Base-by-base conservation (phyloP, 192 early-diverging fungal species). In the Dissophora ornata region DNA sequence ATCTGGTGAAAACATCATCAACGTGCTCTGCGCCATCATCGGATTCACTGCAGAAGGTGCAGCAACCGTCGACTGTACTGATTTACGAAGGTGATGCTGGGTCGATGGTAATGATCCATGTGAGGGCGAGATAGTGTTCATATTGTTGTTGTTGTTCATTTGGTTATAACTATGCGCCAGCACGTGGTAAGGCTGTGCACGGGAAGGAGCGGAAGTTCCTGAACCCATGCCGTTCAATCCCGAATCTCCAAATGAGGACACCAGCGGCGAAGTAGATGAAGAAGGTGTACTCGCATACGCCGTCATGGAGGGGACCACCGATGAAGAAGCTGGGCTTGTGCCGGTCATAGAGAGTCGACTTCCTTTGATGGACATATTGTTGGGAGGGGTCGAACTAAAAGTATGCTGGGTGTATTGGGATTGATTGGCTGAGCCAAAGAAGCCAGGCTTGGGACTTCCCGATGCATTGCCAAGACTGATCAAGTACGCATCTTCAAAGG, bases 401-500 rank as follows among this genome's bases (percentile, higher is more conserved):
- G 63, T 67, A 9, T 66, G 78, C 30, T 80, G 68, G 1, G 42
- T 38, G 44, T 59, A 41, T 25, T 62, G 63, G 1, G 63, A 36
- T 12, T 44, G 55, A 25, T 40, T 67, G 22, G 62, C 45, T 1
- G 67, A 44, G 7, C 62, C 62, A 16, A 66, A 59, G 52, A 63
- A 61, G 26, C 59, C 32, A 19, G 56, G 40, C 49, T 59, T 80
- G 24, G 65, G 69, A 18, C 75, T 69, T 46, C 69, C 62, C 2
- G 71, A 71, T 21, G 60, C 70, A 45, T 71, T 68, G 29, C 64
- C 69, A 42, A 68, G 52, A 26, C 78, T 82, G 36, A 88, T 83
- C 48, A 84, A 49, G 45, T 83, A 83, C 4, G 87, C 87, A 55
- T 88, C 87, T 64, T 88, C 87, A 81, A 88, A 88, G 0, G 87